Evolutionary conservation across 805 yeast species (phyloP), one percentile per base, ranked within the genome.

Genomic region (Kazachstania kunashirensis): DNA sequence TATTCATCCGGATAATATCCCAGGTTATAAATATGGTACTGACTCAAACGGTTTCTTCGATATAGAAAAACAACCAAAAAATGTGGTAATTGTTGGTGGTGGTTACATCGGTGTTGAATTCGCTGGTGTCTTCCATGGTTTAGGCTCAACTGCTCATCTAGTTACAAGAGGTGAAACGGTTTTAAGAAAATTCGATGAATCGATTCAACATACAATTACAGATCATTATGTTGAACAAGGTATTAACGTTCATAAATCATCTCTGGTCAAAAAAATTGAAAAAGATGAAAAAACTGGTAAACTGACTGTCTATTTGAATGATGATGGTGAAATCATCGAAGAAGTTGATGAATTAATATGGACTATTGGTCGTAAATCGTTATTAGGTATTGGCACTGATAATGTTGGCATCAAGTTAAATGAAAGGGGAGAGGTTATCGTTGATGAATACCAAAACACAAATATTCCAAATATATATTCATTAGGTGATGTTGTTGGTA

Each of bases 71-170:
- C 96, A 88, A 63, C 98, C 99, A 35, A 79, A 85, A 62, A 71
- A 78, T 33, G 97, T 89, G 20, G 97, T 94, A 2, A 71, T 92
- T 43, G 95, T 92, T 10, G 99, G 99, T 50, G 96, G 96, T 26
- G 99, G 99, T 30, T 92, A 92, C 65, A 92, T 92, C 57, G 97
- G 95, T 40, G 81, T 86, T 33, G 99, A 92, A 66, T 72, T 92
- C 35, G 82, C 96, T 6, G 98, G 98, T 44, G 86, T 92, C 31
- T 89, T 92, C 75, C 72, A 83, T 47, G 85, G 85, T 17, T 70
- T 92, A 43, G 95, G 94, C 13, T 58, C 89, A 12, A 85, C 89
- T 47, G 80, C 95, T 32, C 89, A 84, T 58, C 59, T 92, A 60
- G 73, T 89, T 42, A 83, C 89, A 44, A 79, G 99, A 67, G 94